Conservation (phyloP, 352 stramenopile species). For the Globisporangium polare region DNA sequence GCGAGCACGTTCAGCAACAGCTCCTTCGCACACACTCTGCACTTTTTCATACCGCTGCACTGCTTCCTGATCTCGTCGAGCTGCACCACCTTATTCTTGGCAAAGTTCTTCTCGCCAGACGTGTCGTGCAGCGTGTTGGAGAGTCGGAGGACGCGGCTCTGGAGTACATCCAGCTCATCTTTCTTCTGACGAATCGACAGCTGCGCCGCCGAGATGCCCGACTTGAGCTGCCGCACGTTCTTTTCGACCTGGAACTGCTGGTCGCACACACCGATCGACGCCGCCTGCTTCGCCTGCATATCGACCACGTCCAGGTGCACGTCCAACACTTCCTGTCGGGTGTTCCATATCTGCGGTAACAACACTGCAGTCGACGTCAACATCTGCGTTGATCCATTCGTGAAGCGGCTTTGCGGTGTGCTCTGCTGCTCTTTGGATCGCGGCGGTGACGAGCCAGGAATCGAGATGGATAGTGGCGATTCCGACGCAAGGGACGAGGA, state of each 20-base stretch:
- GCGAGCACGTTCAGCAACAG: conserved; percentile 32
- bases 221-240: conserved; percentile 42
- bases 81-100: conserved; percentile 31
- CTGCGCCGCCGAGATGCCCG: conserved; percentile 34
- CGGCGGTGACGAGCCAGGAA: background rate
- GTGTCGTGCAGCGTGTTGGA: conserved; percentile 35
- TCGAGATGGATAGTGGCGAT: conserved; percentile 6
- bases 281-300: conserved; percentile 36
- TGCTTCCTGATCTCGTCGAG: conserved; percentile 39
- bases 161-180: conserved; percentile 39
- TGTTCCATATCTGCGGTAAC: conserved; percentile 32
- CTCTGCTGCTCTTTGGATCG: background rate
- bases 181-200: conserved; percentile 42
- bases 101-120: conserved; percentile 37
- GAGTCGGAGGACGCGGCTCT: conserved; percentile 42
- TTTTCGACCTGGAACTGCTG: conserved; percentile 57
- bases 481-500: background rate
- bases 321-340: conserved; percentile 40
- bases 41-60: conserved; percentile 21
- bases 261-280: conserved; percentile 40
- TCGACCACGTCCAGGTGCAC: conserved; percentile 57
- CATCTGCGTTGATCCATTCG: background rate
- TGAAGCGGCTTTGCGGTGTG: background rate
- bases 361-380: conserved; percentile 4
- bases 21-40: conserved; percentile 24